Percentiles rank a stretch among this genome's conserved stretches.
Conservation (phyloP, 106 monocot genomes). For the Apostasia ramifera region DNA sequence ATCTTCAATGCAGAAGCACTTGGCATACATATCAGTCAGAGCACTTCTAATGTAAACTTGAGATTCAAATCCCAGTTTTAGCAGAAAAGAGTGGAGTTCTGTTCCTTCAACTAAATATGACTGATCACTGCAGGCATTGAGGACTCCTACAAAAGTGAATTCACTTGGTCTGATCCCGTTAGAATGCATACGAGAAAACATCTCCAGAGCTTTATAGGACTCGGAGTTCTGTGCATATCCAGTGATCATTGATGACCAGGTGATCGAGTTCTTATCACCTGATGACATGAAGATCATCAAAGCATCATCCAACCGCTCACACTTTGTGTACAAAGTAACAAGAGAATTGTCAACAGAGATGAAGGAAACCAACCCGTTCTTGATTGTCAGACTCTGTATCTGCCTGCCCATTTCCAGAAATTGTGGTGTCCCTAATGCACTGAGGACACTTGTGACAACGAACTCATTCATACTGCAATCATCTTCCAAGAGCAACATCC, state of each 20-base stretch:
- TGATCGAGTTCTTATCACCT: constrained; percentile 33
- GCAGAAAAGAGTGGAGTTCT: constrained; percentile 40
- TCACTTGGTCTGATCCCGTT: constrained; percentile 37
- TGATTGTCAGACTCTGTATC: constrained; percentile 29
- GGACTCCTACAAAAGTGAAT: constrained; percentile 61
- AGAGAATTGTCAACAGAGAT: constrained; percentile 53
- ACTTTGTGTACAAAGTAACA: constrained; percentile 56
- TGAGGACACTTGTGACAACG: constrained; percentile 49
- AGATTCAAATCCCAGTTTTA: constrained; percentile 56
- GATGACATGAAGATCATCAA: constrained; percentile 33
- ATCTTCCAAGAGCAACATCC: constrained; percentile 18
- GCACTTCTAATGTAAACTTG: constrained; percentile 48
- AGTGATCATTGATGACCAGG: constrained; percentile 74
- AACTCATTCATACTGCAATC: constrained; percentile 41
- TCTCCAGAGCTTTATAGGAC: constrained; percentile 22
- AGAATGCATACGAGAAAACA: constrained; percentile 47
- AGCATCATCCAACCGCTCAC: constrained; percentile 37
- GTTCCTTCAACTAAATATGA: constrained; percentile 21
- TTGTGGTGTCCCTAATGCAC: constrained; percentile 22
- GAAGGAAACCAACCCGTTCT: constrained; percentile 33
- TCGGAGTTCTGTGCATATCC: constrained; percentile 58
- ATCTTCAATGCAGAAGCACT: constrained; percentile 34
- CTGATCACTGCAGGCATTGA: constrained; percentile 53
- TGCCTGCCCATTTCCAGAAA: constrained; percentile 38
- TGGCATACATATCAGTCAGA: constrained; percentile 70